Percentiles rank a stretch among this genome's conserved stretches.
These are phyloP conservation scores for Papilionanthe hybrid DNA, from an alignment of 116 monocot species.

Conservation along the genomic window DNA sequence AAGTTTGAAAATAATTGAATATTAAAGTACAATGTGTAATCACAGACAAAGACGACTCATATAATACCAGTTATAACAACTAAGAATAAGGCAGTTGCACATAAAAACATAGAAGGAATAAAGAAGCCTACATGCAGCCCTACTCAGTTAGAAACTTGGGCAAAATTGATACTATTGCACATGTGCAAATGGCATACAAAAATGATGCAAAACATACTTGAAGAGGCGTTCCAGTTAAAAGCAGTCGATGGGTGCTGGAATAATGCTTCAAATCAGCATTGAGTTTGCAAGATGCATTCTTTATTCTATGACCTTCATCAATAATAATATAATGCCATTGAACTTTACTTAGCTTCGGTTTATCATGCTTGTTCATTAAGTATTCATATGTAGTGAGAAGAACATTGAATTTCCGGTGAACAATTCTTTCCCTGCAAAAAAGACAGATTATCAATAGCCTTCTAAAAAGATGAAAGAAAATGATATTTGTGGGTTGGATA, in stretches of 20 bases:
- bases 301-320: slow-evolving; percentile 99
- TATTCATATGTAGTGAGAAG: slow-evolving; percentile 97
- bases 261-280: slow-evolving; percentile 98
- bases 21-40: not conserved
- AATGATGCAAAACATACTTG: slow-evolving; percentile 43
- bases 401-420: slow-evolving; percentile 91
- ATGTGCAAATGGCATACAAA: not conserved
- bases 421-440: slow-evolving; percentile 76
- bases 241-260: slow-evolving; percentile 81
- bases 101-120: not conserved
- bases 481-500: not conserved
- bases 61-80: not conserved
- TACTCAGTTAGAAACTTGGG: not conserved
- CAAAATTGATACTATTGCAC: not conserved
- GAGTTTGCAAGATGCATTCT: slow-evolving; percentile 99
- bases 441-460: slow-evolving; percentile 14
- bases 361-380: slow-evolving; percentile 99
- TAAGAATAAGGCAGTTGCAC: not conserved
- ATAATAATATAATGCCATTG: slow-evolving; percentile 99
- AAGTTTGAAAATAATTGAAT: not conserved
- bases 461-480: not conserved
- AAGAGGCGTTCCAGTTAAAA: slow-evolving; percentile 96
- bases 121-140: not conserved
- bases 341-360: slow-evolving; percentile 94
- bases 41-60: not conserved